phyloP scores from a whole-genome alignment of 306 rosid genomes.

The Prunus fruticosa region DNA sequence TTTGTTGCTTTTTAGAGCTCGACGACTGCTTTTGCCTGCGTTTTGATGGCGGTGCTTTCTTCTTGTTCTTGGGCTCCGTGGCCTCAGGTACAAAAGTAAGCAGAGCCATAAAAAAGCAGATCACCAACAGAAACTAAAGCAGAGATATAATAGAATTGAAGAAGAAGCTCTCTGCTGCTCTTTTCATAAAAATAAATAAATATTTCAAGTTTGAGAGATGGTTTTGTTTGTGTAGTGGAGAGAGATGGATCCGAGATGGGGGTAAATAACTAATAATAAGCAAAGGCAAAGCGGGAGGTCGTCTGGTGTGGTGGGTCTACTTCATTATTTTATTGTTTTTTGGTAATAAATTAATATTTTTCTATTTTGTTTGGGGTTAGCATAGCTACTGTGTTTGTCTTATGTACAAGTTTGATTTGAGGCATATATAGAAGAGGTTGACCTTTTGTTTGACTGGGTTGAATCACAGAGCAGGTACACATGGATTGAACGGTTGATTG shows the following conservation, averaged over 20 bases:
- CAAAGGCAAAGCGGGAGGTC: slow-evolving; percentile 17
- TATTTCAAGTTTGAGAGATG: slow-evolving; percentile 1
- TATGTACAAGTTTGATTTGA: not conserved
- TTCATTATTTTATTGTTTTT: not conserved
- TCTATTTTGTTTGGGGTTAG: not conserved
- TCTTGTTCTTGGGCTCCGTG: slow-evolving; percentile 36
- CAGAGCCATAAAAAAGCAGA: slow-evolving; percentile 52
- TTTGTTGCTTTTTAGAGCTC: slow-evolving; percentile 22
- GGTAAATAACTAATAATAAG: not conserved
- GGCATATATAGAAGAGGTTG: slow-evolving; percentile 19
- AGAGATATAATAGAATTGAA: slow-evolving; percentile 1
- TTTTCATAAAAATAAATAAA: not conserved
- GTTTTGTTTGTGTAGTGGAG: slow-evolving; percentile 1
- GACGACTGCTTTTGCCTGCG: slow-evolving; percentile 31
- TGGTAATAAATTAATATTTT: not conserved
- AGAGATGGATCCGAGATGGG: slow-evolving; percentile 29
- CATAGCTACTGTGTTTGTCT: slow-evolving; percentile 1
- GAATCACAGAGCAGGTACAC: not conserved
- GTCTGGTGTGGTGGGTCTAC: slow-evolving; percentile 24
- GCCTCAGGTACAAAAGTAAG: slow-evolving; percentile 49
- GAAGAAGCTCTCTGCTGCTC: slow-evolving; percentile 4
- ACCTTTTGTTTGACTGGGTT: slow-evolving; percentile 15
- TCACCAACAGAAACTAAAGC: not conserved
- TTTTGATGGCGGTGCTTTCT: slow-evolving; percentile 16
- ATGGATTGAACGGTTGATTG: slow-evolving; percentile 13